Evolutionary conservation across 2,329 filamentous ascomycete genomes (phyloP).

Genomic region (Diaporthe batatas): DNA sequence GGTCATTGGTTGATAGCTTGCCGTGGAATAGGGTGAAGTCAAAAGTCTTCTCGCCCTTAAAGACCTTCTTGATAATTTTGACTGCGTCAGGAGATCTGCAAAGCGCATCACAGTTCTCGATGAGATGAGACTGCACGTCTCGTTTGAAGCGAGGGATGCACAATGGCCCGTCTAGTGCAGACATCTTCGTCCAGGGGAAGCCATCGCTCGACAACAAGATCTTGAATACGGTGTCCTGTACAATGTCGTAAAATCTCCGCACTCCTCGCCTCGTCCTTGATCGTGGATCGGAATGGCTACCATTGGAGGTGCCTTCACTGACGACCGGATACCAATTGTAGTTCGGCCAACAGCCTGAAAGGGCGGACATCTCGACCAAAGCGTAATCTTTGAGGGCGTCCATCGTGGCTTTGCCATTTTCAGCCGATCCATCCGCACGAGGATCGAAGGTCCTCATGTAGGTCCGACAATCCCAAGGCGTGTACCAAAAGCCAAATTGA

Average conservation of each 20-base stretch:
- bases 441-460: background rate
- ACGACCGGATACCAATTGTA: background rate
- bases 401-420: background rate
- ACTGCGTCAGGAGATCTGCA: background rate
- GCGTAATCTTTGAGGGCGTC: background rate
- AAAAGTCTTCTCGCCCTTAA: background rate
- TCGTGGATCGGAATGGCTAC: rapidly evolving
- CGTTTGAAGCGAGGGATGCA: background rate
- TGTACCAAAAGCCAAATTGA: background rate
- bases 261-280: too few species aligned
- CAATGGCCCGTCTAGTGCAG: background rate
- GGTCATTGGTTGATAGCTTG: background rate
- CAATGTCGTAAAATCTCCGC: too few species aligned
- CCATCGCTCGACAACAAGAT: background rate
- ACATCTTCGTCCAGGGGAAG: background rate
- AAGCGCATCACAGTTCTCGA: background rate
- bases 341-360: background rate
- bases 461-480: background rate
- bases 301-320: background rate
- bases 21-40: background rate
- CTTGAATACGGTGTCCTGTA: background rate
- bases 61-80: background rate
- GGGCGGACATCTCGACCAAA: background rate
- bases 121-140: background rate
- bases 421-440: too few species aligned